Base-by-base conservation (phyloP, 208 protist species). In the Tritrichomonas musculus region DNA sequence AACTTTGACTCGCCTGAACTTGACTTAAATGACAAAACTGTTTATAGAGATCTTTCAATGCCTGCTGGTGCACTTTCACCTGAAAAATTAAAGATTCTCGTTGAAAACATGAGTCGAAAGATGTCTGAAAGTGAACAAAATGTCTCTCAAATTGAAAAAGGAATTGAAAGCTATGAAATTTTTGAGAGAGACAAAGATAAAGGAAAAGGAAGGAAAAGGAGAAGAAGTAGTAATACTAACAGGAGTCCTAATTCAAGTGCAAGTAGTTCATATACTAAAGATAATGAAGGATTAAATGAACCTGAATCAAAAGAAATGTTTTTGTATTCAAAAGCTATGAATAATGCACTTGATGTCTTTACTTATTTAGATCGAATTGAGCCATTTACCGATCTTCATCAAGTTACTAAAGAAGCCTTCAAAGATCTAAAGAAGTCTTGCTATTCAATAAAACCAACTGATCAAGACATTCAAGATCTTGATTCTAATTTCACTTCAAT, bases 11-110 rank as follows among this genome's bases (percentile, higher is more conserved):
- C 14, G 11, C 27, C 53, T 1, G 39, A 60, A 25, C 77, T 88
- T 53, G 47, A 88, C 39, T 88, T 88, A 8, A 41, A 33, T 39
- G 13, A 47, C 17, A 8, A 47, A 39, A 0, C 44, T 13, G 30
- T 88, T 20, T 88, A 57, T n/a, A 53, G 77, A 57, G 77, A 88
- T 88, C 57, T 88, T 1, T 53, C 77, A 27, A 88, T 57, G 41
- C 77, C 77, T 11, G 11, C 44, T 57, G 77, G 77, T 20, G 77
- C 77, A n/a, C 57, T 88, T 0, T 57, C 53, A 39, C 20, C 33
- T 57, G 27, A 33, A 5, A 53, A 33, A 88, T 27, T 88, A 20
- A 25, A 57, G 1, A 88, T 8, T 13, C 47, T 88, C 9, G 57
- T n/a, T 3, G 47, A 88, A 57, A 8, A 47, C 22, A 60, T 60